Base-by-base conservation (phyloP, 2,329 filamentous ascomycete species). In the Stemphylium lycopersici region DNA sequence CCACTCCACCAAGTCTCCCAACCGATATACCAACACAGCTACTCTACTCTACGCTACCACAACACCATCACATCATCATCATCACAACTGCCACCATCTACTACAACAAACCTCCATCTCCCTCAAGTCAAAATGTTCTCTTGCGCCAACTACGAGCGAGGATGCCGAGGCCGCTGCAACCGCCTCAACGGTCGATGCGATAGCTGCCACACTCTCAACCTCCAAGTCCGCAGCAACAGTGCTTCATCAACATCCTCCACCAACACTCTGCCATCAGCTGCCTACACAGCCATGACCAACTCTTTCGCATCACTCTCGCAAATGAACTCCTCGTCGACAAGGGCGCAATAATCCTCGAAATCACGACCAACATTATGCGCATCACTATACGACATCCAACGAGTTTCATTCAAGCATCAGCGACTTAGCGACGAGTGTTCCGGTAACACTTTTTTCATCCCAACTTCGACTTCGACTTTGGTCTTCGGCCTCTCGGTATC, bases 131-230 rank as follows among this genome's bases (percentile, higher is more conserved):
- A 45, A 52, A 77, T 77, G 75, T 77, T 76, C 73, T 77, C 75
- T 38, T 77, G 75, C 62, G 70, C 72, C 69, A 77, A 77, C 71
- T 77, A 77, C 72, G 75, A 77, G 58, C 74, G 75, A 26, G 75
- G 75, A 62, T 77, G 75, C 73, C 72, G 75, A 40, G 75, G 75
- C 48, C 75, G 75, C 52, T 76, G 72, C 72, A 77, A 77, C 58
- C 47, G 58, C 39, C 61, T 67, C 47, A 66, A 67, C 50, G 74
- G 69, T 48, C 74, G 74, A 31, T 77, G 75, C 58, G 66, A 71
- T 13, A 71, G 63, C 52, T 77, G 75, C 60, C 65, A 76, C 53
- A 71, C 70, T 12, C 75, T 77, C 70, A 76, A 77, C 56, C 68
- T 77, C 13, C 69, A 74, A 57, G 55, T 65, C 36, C 73, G 72